Conservation (phyloP, 768 basidiomycete species). For the Trametes villosa region DNA sequence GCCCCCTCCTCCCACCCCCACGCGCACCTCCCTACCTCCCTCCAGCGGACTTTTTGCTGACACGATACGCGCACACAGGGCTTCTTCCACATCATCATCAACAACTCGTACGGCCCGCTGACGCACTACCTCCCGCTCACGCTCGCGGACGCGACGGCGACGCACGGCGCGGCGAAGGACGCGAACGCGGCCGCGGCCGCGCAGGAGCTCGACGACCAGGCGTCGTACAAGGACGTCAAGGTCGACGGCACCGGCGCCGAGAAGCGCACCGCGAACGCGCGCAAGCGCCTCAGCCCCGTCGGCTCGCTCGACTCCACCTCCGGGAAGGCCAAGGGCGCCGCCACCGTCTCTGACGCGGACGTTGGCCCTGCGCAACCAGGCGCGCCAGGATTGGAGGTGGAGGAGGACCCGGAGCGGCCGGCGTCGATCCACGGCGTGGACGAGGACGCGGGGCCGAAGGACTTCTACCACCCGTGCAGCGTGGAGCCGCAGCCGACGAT, state of each 20-base stretch:
- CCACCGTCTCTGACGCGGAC: conserved; percentile 6
- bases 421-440: conserved; percentile 28
- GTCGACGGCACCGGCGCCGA: neutral
- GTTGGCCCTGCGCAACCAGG: neutral
- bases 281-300: conserved; percentile 4
- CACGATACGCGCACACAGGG: conserved; percentile 43
- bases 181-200: conserved; percentile 23
- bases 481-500: conserved; percentile 72
- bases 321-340: neutral
- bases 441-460: conserved; percentile 44
- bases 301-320: conserved; percentile 6
- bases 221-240: conserved; percentile 11
- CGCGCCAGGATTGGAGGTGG: neutral
- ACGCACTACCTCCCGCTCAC: conserved; percentile 75
- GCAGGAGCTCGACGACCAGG: conserved; percentile 25
- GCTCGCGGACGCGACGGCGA: conserved; percentile 48
- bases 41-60: neutral
- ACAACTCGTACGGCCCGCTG: conserved; percentile 82
- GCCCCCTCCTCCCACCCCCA: conserved; percentile 29
- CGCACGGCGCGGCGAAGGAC: conserved; percentile 15
- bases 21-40: no score
- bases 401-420: neutral
- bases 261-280: neutral
- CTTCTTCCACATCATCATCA: conserved; percentile 74
- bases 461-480: conserved; percentile 89